Evolutionary conservation across 2,329 filamentous ascomycete genomes (phyloP), one percentile per base, ranked within the genome.

Genomic region (Aspergillus fumigatus): DNA sequence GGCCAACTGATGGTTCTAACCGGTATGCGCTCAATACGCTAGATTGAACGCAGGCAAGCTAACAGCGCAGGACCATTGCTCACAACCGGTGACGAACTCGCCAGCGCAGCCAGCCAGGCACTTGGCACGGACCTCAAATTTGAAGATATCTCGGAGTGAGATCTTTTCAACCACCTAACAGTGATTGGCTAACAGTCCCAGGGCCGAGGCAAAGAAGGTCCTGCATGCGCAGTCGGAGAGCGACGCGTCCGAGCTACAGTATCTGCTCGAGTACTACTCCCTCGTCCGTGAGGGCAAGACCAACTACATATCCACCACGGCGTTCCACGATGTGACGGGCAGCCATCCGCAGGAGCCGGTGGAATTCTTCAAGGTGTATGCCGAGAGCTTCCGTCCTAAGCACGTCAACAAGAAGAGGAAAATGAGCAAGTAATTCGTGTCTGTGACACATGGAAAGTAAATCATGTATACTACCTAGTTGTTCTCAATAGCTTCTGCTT

Each of bases 241-340:
- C 35, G 70, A 75, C 54, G 61, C 67, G 5, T 73, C 75, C 0
- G 79, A 82, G 66, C 70, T 75, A 54, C 61, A 80, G 62, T 80
- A 79, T 61, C 62, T 82, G 7, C 73, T 82, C 5, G 79, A 82
- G 60, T 82, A 82, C 66, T 82, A 81, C 67, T 77, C 76, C 41
- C 70, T 82, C 7, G 79, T 82, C 7, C 73, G 78, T 48, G 79
- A 81, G 60, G 80, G 80, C 21, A 82, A 82, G 71, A 80, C 79
- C 0, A 82, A 82, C 65, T 82, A 82, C 64, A 79, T 82, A 59
- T 70, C 79, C 1, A 82, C 80, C 1, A 77, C 74, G 3, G 75
- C 79, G 0, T 82, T 82, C 60, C 75, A 79, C 52, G 73, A 81
- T 55, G 73, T 82, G 26, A 82, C 79, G 1, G 78, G 77, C 3